Percentiles rank a stretch among this genome's conserved stretches.
Conservation (phyloP, 257 asterid species). For the Primulina eburnea region DNA sequence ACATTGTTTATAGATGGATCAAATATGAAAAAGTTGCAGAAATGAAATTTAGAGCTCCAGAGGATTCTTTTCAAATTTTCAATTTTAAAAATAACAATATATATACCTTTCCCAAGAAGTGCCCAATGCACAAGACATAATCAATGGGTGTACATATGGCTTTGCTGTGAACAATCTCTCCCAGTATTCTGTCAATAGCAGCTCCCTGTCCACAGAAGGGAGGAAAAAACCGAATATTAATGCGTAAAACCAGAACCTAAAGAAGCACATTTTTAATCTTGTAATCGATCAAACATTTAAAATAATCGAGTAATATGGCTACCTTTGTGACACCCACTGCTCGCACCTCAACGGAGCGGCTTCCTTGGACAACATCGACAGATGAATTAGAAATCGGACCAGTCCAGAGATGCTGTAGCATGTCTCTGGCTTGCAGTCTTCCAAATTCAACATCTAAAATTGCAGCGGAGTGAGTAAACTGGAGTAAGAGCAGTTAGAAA, state of each 20-base stretch:
- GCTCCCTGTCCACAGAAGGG: conserved; percentile 60
- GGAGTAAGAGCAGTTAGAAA: conserved; percentile 12
- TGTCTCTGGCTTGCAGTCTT: conserved; percentile 97
- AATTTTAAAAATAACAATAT: conserved; percentile 9
- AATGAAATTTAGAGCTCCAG: neutral
- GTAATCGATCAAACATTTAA: neutral
- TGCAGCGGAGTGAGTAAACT: conserved; percentile 11
- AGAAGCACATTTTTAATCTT: neutral
- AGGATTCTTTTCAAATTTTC: conserved; percentile 1
- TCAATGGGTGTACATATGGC: conserved; percentile 74
- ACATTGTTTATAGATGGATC: neutral
- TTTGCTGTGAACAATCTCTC: conserved; percentile 89
- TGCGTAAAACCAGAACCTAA: neutral
- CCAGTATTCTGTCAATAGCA: conserved; percentile 86
- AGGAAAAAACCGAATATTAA: neutral
- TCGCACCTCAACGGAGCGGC: conserved; percentile 91
- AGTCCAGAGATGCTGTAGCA: conserved; percentile 99
- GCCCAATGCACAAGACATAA: conserved; percentile 84
- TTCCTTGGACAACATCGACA: conserved; percentile 94
- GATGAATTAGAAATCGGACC: conserved; percentile 97
- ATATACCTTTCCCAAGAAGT: conserved; percentile 79
- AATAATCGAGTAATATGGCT: conserved; percentile 19
- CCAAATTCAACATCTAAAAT: conserved; percentile 83
- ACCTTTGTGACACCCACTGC: conserved; percentile 98
- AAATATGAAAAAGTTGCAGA: neutral